A percentile compares a stretch with the other conserved stretches of the same genome.
Conservation (phyloP, 2,329 filamentous ascomycete genomes). For the Fusarium sp. region DNA sequence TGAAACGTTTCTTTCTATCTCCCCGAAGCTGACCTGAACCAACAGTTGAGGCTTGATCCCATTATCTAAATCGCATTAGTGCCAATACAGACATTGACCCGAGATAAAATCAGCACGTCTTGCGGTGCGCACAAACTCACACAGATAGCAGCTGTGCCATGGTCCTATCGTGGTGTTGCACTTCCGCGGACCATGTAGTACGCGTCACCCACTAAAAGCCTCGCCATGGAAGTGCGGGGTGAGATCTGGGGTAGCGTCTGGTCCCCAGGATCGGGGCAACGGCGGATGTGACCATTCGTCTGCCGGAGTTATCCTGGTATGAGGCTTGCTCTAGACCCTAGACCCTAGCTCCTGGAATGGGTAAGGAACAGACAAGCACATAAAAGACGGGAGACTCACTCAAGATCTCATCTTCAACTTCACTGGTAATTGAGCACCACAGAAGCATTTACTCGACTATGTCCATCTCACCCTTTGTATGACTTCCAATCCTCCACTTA, state of each 20-base stretch:
- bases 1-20: too few species aligned
- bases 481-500: neutral
- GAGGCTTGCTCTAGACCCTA: slow-evolving; percentile 1
- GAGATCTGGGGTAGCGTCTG: neutral
- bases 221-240: neutral
- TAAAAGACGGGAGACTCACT: neutral
- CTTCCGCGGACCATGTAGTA: too few species aligned
- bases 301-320: neutral
- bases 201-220: neutral
- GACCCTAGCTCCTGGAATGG: neutral
- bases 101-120: too few species aligned
- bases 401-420: neutral
- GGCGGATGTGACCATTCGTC: neutral
- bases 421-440: neutral
- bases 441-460: neutral
- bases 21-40: too few species aligned
- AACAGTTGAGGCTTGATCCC: too few species aligned
- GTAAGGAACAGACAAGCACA: neutral
- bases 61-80: too few species aligned
- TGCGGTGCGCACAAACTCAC: too few species aligned
- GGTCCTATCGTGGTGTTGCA: too few species aligned
- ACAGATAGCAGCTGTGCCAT: too few species aligned
- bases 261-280: neutral
- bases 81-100: too few species aligned
- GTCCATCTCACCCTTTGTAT: slow-evolving; percentile 4